phyloP scores from a whole-genome alignment of 2,329 filamentous ascomycete genomes.

The Diatrype stigma region DNA sequence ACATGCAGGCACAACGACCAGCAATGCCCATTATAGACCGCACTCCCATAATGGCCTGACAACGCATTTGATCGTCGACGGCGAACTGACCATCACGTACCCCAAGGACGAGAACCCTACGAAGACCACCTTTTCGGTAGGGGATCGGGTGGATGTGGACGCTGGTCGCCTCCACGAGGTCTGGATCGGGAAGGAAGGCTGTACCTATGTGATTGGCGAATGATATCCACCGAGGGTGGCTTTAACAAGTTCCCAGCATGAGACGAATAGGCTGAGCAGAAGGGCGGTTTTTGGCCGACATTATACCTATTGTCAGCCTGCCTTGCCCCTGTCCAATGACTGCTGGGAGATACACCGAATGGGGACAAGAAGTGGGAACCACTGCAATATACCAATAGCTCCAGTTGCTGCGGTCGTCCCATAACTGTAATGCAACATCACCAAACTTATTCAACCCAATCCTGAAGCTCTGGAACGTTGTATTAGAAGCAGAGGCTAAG shows the following conservation, averaged over 20 bases:
- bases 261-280: too few species aligned
- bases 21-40: conserved; percentile 64
- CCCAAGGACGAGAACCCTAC: conserved; percentile 51
- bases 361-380: too few species aligned
- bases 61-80: conserved; percentile 64
- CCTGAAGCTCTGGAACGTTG: too few species aligned
- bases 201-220: conserved; percentile 64
- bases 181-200: conserved; percentile 62
- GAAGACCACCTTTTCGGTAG: conserved; percentile 57
- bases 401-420: too few species aligned
- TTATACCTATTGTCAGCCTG: too few species aligned
- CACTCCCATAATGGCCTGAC: conserved; percentile 62
- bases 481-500: too few species aligned
- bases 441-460: too few species aligned
- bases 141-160: conserved; percentile 63
- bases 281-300: conserved; percentile 16
- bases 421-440: too few species aligned
- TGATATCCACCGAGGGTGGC: conserved; percentile 21
- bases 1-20: conserved; percentile 32
- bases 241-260: too few species aligned
- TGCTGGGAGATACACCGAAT: too few species aligned
- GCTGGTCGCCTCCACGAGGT: conserved; percentile 63
- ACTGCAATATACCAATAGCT: too few species aligned
- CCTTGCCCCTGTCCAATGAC: too few species aligned
- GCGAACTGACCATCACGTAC: conserved; percentile 63